These are phyloP conservation scores for Rhodamnia rubescens DNA, from an alignment of 345 rosid species.

Conservation along the genomic window DNA sequence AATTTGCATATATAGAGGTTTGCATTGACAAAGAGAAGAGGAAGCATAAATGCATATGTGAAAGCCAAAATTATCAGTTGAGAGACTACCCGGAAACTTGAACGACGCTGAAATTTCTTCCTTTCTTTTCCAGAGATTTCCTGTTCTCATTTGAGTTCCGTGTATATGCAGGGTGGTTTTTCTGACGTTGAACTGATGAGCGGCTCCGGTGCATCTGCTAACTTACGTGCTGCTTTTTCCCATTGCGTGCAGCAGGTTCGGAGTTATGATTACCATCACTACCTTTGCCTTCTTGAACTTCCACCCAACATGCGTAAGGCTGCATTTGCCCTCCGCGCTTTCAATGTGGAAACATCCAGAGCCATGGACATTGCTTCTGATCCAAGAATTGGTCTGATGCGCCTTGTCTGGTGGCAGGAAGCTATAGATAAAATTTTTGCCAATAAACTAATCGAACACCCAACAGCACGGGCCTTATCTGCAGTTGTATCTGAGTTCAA, in stretches of 20 bases:
- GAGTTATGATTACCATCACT: conserved; percentile 91
- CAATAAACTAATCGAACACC: conserved; percentile 60
- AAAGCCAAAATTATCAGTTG: neutral
- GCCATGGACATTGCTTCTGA: conserved; percentile 96
- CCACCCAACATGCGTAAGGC: conserved; percentile 71
- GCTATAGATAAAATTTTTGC: conserved; percentile 73
- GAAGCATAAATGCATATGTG: neutral
- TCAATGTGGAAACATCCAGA: conserved; percentile 85
- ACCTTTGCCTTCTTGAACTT: conserved; percentile 92
- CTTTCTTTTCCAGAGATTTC: neutral
- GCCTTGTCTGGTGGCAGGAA: conserved; percentile 94
- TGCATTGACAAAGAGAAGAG: neutral
- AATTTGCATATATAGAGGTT: neutral
- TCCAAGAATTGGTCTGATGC: conserved; percentile 83
- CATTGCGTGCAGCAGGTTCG: conserved; percentile 84
- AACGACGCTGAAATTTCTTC: neutral
- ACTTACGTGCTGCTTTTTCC: conserved; percentile 65
- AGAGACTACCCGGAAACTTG: neutral
- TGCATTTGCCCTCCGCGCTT: conserved; percentile 88
- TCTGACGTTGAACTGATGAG: conserved; percentile 30
- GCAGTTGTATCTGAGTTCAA: conserved; percentile 53
- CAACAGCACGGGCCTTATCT: conserved; percentile 71
- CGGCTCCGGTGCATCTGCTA: conserved; percentile 24
- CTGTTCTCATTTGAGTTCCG: neutral
- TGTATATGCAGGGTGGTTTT: conserved; percentile 15